phyloP scores from a whole-genome alignment of 1,139 yeast genomes.

The Arxiozyma heterogenica region DNA sequence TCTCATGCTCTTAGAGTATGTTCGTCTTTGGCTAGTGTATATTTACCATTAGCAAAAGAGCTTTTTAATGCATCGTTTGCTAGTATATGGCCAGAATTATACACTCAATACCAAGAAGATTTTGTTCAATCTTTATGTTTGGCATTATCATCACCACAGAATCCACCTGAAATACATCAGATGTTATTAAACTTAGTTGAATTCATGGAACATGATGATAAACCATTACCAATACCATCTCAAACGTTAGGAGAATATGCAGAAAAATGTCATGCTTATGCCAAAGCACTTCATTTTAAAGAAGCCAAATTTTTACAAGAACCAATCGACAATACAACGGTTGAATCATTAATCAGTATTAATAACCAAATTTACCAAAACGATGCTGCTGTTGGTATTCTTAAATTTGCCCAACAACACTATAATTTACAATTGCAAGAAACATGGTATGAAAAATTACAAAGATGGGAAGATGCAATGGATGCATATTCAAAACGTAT shows the following conservation, averaged over 20 bases:
- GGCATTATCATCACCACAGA: slow-evolving; percentile 84
- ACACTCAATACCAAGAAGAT: slow-evolving; percentile 87
- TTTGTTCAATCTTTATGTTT: slow-evolving; percentile 76
- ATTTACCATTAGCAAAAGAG: slow-evolving; percentile 83
- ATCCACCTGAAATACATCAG: slow-evolving; percentile 94
- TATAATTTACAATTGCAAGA: slow-evolving; percentile 89
- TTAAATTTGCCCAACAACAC: slow-evolving; percentile 90
- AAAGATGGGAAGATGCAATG: slow-evolving; percentile 97
- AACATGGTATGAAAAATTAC: slow-evolving; percentile 95
- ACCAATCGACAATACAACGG: slow-evolving; percentile 75
- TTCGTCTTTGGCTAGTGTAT: slow-evolving; percentile 80
- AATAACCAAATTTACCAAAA: slow-evolving; percentile 93
- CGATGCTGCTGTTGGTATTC: slow-evolving; percentile 95
- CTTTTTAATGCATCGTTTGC: slow-evolving; percentile 91
- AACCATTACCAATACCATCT: slow-evolving; percentile 84
- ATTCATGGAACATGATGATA: slow-evolving; percentile 96
- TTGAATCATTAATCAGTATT: slow-evolving; percentile 84
- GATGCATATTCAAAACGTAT: slow-evolving; percentile 76
- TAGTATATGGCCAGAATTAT: slow-evolving; percentile 90
- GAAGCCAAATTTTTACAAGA: slow-evolving; percentile 92
- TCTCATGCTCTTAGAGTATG: slow-evolving; percentile 94
- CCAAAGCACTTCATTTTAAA: slow-evolving; percentile 92
- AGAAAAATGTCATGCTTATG: slow-evolving; percentile 93
- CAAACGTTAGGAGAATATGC: slow-evolving; percentile 89
- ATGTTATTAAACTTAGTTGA: slow-evolving; percentile 84